Evolutionary conservation across 192 early-diverging fungal genomes (phyloP), one percentile per base, ranked within the genome.

Genomic region (Coemansia sp.): DNA sequence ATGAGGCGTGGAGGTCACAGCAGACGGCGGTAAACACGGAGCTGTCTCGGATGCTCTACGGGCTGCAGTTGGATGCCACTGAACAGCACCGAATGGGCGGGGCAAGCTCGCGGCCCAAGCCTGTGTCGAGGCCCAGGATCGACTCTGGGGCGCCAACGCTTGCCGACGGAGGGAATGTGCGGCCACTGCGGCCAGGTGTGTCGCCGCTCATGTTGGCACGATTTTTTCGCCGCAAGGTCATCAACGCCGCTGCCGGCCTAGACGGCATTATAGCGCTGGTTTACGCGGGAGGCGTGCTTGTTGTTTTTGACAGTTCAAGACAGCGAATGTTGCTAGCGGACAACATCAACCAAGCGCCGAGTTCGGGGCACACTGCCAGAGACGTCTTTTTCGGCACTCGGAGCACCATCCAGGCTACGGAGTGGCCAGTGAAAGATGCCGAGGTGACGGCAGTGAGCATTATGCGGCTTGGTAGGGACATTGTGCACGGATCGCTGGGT

Each of bases 191-290:
- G 39, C 53, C 64, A 19, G 62, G 48, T 27, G 29, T 76, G 3
- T 29, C 64, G 61, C 79, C 79, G n/a, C 76, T 77, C 59, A 77
- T 81, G 74, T 46, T 81, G 44, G 64, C 64, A 0, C 64, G 79
- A 11, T 77, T 81, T 50, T 69, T 53, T 37, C 50, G 50, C 31
- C 46, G 71, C 11, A 34, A 50, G 6, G 48, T 77, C 29, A 31
- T 45, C 27, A 40, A 53, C n/a, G 62, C 56, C 8, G 64, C 63
- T 29, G 41, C 63, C 13, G 56, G 71, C 11, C 53, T 51, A 17
- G 68, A 73, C 31, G 79, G 79, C 8, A 54, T 70, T 24, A 57
- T 66, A 16, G 79, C 70, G 0, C 35, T 73, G 21, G 48, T 54
- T 0, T 81, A 76, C 50, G 56, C 60, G 34, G 54, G 67, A 37